Percentiles rank a stretch among this genome's conserved stretches.
phyloP scores from a whole-genome alignment of 2,329 filamentous ascomycete genomes.

The Ophiostoma pallidulum region DNA sequence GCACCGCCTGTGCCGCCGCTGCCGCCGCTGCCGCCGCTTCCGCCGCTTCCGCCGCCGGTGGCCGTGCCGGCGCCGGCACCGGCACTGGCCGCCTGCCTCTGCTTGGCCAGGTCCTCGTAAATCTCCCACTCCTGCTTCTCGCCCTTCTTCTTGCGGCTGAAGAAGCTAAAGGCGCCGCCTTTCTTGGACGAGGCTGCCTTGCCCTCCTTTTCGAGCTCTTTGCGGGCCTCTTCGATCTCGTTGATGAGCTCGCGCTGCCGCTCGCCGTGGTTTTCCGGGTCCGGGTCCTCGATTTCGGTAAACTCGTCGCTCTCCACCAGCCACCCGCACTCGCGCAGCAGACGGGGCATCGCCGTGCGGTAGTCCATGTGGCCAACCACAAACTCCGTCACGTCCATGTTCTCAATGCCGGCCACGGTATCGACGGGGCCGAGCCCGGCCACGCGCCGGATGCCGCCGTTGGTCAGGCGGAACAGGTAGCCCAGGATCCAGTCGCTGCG shows the following conservation, averaged over 20 bases:
- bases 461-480: conserved; percentile 91
- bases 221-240: conserved; percentile 91
- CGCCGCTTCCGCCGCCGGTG: neutral
- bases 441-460: conserved; percentile 80
- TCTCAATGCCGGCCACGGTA: conserved; percentile 72
- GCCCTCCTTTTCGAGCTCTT: conserved; percentile 71
- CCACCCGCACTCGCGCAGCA: conserved; percentile 85
- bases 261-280: conserved; percentile 83
- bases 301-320: conserved; percentile 88
- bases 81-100: neutral
- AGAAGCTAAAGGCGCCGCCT: conserved; percentile 58
- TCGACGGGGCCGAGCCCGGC: conserved; percentile 75
- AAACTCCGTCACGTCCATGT: conserved; percentile 74
- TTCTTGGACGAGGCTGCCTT: conserved; percentile 41
- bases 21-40: conserved; percentile 11
- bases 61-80: neutral
- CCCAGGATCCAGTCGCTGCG: conserved; percentile 95
- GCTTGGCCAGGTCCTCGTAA: conserved; percentile 56
- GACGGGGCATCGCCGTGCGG: conserved; percentile 77
- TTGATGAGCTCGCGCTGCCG: conserved; percentile 88
- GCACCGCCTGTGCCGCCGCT: too few species aligned
- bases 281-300: conserved; percentile 90
- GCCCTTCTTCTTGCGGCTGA: conserved; percentile 70
- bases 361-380: conserved; percentile 97
- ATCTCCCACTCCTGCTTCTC: conserved; percentile 90